Percentiles rank a stretch among this genome's conserved stretches.
Conservation (phyloP, 176 grass and related monocot species). For the Dendrocalamus sinicus region DNA sequence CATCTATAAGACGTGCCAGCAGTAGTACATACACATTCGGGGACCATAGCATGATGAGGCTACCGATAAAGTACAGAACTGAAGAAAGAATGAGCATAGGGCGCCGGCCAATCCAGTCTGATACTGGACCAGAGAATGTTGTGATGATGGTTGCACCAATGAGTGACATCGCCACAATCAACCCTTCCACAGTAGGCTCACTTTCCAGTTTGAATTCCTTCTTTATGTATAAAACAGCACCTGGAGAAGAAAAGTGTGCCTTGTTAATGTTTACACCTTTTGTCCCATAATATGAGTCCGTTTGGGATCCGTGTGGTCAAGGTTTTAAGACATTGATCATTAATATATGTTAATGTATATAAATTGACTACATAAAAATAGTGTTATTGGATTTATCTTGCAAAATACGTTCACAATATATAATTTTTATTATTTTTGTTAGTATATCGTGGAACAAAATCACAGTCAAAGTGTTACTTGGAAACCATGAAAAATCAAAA, state of each 20-base stretch:
- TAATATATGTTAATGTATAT: no score
- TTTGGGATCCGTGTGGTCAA: no score
- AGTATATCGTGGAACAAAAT: no score
- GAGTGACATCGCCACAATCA: conserved; percentile 91
- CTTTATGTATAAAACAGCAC: conserved; percentile 89
- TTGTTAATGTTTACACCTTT: background rate
- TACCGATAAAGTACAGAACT: conserved; percentile 69
- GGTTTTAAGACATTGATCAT: no score
- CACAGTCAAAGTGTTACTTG: no score
- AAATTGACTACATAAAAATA: no score
- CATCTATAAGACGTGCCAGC: conserved; percentile 77
- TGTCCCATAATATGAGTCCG: no score
- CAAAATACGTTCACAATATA: no score
- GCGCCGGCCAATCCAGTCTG: conserved; percentile 74
- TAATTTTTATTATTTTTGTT: no score
- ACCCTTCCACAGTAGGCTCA: conserved; percentile 77
- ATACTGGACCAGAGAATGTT: conserved; percentile 76
- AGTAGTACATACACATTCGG: conserved; percentile 86
- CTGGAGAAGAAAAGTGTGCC: conserved; percentile 40
- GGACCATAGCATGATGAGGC: conserved; percentile 86
- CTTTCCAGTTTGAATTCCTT: conserved; percentile 75
- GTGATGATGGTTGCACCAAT: conserved; percentile 90
- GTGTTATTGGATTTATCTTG: no score
- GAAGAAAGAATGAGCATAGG: conserved; percentile 85
- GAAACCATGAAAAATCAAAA: no score